Evolutionary conservation across 1,284 basidiomycete genomes (phyloP), one percentile per base, ranked within the genome.

Genomic region (Malassezia furfur): DNA sequence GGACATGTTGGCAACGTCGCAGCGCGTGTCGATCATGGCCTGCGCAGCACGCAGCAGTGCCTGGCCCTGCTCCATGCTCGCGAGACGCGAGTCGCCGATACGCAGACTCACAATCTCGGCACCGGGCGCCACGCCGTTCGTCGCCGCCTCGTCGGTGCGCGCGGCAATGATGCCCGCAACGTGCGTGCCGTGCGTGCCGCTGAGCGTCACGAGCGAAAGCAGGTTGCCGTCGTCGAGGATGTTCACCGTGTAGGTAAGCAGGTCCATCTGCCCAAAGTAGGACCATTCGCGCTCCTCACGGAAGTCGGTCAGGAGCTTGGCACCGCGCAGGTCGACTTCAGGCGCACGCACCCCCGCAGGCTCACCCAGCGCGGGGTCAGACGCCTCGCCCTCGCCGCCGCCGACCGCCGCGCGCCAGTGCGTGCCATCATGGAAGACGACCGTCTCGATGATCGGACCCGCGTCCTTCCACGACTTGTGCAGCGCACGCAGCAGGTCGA

Each of bases 101-200:
- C 65, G 62, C 50, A 72, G 57, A 34, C 57, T 72, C 48, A 76
- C 70, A 34, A 76, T 72, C 58, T 75, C 70, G 38, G 64, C 65
- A 22, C 68, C 73, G 9, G 70, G 72, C 12, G 74, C 74, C 11
- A 75, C 72, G 39, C 75, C 75, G 54, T 71, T 72, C 41, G 68
- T 65, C 34, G 65, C 70, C 5, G 63, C 56, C 28, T 68, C 65
- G 2, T 72, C 64, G 44, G 67, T 63, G 2, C 65, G 52, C 3
- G 75, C 72, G 22, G 66, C 71, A 31, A 74, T 70, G 44, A 76
- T 76, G 22, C 73, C 72, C 11, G 73, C 75, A 6, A 76, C 74
- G 55, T 76, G 75, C 19, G 75, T 74, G 28, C 72, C 75, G 57
- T 76, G 75, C 31, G 63, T 66, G 15, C 75, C 75, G n/a, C 68